Conservation (phyloP, 768 basidiomycete genomes). For the Kwoniella sp. region DNA sequence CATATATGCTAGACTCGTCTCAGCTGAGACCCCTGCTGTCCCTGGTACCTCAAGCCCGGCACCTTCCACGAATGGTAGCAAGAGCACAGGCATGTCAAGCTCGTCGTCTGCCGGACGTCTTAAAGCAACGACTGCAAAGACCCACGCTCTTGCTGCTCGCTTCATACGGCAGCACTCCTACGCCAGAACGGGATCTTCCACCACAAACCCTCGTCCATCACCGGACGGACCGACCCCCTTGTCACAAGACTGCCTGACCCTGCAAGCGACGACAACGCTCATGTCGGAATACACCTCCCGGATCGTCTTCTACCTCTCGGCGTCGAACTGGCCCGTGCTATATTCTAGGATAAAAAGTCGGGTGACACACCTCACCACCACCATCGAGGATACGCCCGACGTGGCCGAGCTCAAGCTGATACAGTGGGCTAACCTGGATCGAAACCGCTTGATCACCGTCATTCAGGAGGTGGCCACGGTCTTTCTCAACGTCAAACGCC, state of each 20-base stretch:
- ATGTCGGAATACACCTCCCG: constrained; percentile 53
- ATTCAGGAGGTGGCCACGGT: constrained; percentile 76
- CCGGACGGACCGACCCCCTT: constrained; percentile 1
- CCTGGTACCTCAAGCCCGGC: constrained; percentile 20
- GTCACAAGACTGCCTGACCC: too few relatives aligned
- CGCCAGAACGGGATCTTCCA: constrained; percentile 15
- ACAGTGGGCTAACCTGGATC: constrained; percentile 70
- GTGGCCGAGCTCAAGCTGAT: constrained; percentile 71
- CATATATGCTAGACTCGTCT: constrained; percentile 70
- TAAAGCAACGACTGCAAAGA: constrained; percentile 1
- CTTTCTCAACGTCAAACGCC: constrained; percentile 73
- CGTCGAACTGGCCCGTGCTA: constrained; percentile 79
- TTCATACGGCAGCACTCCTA: constrained; percentile 25
- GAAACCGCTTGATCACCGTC: constrained; percentile 63
- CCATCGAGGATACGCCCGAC: constrained; percentile 61
- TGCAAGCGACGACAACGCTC: constrained; percentile 10
- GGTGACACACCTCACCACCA: constrained; percentile 58
- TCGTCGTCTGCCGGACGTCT: constrained; percentile 4
- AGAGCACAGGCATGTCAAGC: constrained; percentile 11
- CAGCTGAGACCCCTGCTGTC: constrained; percentile 34
- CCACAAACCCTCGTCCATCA: neutral
- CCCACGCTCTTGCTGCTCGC: constrained; percentile 9
- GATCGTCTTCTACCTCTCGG: constrained; percentile 79
- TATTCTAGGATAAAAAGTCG: constrained; percentile 65
- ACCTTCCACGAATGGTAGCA: constrained; percentile 16